Base-by-base conservation (phyloP, 2,329 filamentous ascomycete species). In the Penicillium paneum region DNA sequence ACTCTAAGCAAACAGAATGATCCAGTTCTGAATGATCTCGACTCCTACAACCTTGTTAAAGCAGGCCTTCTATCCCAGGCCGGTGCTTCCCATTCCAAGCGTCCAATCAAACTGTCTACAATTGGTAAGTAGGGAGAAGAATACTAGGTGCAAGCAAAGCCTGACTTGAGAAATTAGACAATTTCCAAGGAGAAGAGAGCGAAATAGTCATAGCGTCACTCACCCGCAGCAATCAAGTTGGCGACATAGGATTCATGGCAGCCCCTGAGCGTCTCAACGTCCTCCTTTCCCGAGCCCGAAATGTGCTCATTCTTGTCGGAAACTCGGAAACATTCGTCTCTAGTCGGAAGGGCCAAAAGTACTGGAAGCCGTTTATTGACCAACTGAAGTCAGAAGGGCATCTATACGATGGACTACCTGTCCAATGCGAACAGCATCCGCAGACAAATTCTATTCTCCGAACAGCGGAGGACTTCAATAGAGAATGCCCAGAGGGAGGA, bases 131-230 rank as follows among this genome's bases (percentile, higher is more conserved):
- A 32, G 1, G 3, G 1, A 7, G 35, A 49, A 21, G n/a, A 26
- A 5, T n/a, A 2, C 13, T 12, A 31, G 24, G n/a, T 12, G 1
- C 8, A 31, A 15, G 4, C 13, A 45, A 32, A 24, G 15, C n/a
- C 41, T 53, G 26, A 54, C 34, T 13, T 28, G 32, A 47, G 8
- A 44, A 44, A 39, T 42, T 56, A 86, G 88, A 91, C 57, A 91
- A 91, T 57, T 92, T 88, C 54, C 89, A 91, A 67, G 88, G 89
- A 1, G 88, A 91, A 64, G 88, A 92, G 59, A 85, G 83, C 35
- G 83, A 91, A 1, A 86, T 92, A 15, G 84, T 91, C 0, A 80
- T 92, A 8, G 82, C 76, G 0, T 87, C 85, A 0, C 68, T 91
- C 11, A 89, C 86, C 0, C 75, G 89, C 5, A 88, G 87, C 66